Conservation (phyloP, 2,329 filamentous ascomycete genomes). For the Diaporthe longicolla region DNA sequence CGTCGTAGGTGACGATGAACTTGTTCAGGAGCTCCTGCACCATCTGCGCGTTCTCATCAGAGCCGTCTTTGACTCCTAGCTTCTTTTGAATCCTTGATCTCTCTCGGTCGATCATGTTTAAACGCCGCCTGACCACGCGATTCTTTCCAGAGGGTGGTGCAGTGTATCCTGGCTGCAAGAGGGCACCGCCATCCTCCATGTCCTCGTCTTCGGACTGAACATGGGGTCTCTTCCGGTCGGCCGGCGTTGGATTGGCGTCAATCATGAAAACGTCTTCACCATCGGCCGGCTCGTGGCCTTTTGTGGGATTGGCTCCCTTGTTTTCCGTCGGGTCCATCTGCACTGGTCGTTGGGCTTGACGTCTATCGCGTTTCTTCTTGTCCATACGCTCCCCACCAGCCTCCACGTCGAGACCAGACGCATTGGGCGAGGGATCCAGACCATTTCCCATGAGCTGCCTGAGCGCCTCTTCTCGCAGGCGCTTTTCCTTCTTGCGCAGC, state of each 20-base stretch:
- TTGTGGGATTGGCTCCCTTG: not conserved
- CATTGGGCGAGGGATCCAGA: not conserved
- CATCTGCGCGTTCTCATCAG: conserved; percentile 45
- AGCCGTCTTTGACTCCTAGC: conserved; percentile 45
- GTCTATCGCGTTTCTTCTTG: conserved; percentile 39
- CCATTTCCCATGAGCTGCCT: conserved; percentile 26
- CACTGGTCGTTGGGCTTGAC: conserved; percentile 36
- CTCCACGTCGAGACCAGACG: conserved; percentile 3
- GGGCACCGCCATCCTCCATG: conserved; percentile 36
- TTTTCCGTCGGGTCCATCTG: conserved; percentile 42
- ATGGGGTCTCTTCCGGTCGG: conserved; percentile 40
- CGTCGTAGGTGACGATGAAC: conserved; percentile 46
- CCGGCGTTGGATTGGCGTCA: conserved; percentile 47
- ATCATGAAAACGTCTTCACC: conserved; percentile 45
- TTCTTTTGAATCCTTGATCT: conserved; percentile 47
- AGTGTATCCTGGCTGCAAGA: conserved; percentile 33
- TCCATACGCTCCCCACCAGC: conserved; percentile 35
- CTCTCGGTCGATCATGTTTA: conserved; percentile 48
- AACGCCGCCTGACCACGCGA: conserved; percentile 48
- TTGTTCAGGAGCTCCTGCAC: conserved; percentile 47
- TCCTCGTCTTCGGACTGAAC: conserved; percentile 38
- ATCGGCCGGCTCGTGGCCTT: conserved; percentile 21
- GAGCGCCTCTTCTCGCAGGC: conserved; percentile 33
- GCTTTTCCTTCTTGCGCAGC: conserved; percentile 36
- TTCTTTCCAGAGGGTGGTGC: conserved; percentile 45